These are phyloP conservation scores for Calocybe cyanea DNA, from an alignment of 768 basidiomycete species.

Conservation along the genomic window DNA sequence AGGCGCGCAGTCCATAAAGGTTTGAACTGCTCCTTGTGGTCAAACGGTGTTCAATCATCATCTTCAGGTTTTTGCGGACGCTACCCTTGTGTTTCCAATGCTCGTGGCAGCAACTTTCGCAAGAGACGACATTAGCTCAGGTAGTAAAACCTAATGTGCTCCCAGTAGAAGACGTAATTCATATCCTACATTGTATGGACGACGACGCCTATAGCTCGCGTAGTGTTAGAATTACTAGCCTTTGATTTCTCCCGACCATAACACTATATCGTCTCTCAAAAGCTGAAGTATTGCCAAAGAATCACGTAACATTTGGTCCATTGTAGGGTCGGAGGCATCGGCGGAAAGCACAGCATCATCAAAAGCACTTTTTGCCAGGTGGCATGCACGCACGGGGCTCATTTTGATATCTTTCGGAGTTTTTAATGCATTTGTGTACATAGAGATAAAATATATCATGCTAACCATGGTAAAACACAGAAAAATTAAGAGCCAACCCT, in stretches of 20 bases:
- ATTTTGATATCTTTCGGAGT: conserved; percentile 61
- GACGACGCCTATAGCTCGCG: no score
- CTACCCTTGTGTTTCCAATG: conserved; percentile 93
- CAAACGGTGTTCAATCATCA: conserved; percentile 4
- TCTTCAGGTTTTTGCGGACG: conserved; percentile 80
- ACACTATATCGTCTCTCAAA: conserved; percentile 77
- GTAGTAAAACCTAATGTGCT: background rate
- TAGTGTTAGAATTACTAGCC: conserved; percentile 22
- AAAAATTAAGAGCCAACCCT: conserved; percentile 87
- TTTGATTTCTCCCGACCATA: conserved; percentile 80
- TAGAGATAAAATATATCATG: conserved; percentile 1
- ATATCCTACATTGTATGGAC: no score
- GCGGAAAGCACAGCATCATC: conserved; percentile 82
- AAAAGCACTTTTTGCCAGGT: conserved; percentile 88
- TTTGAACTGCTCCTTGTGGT: conserved; percentile 21
- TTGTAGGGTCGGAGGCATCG: conserved; percentile 32
- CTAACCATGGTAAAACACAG: conserved; percentile 81
- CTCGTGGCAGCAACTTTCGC: conserved; percentile 95
- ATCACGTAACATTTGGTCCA: conserved; percentile 51
- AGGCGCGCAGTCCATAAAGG: conserved; percentile 80
- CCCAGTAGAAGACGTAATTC: no score
- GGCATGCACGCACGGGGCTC: conserved; percentile 83
- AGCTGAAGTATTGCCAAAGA: conserved; percentile 83
- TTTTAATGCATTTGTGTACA: background rate
- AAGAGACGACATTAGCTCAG: conserved; percentile 24